Evolutionary conservation across 73 alveolate species (phyloP), one percentile per base, ranked within the genome.

Genomic region (Paramecium sonneborni): DNA sequence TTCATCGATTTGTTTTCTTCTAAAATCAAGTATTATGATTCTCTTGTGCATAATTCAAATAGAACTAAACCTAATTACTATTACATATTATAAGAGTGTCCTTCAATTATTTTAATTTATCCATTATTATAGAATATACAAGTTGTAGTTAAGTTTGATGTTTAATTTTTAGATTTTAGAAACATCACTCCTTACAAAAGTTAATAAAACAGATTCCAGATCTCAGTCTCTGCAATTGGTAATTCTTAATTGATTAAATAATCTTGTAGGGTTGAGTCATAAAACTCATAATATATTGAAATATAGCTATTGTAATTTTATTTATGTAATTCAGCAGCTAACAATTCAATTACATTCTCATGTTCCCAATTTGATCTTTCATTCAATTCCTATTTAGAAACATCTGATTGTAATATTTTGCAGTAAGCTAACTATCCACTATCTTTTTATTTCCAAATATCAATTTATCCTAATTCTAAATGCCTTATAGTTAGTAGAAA

Each of bases 311-410:
- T 39, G 26, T 34, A 2, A 10, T 79, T 41, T 20, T 32, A 41
- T 41, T 79, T 79, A 11, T 43, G 74, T 79, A 79, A 34, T 12
- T 79, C 90, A 11, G 90, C 90, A 37, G 76, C 90, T 44, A 79
- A 18, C 41, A 79, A 20, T 44, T 79, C 90, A 10, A 79, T 24
- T n/a, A 79, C 90, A 79, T 79, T 41, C 32, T 79, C 90, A 44
- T 79, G 69, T 20, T 79, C 41, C 90, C 90, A 79, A 43, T 38
- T 24, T 1, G 90, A 79, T 79, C 90, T 79, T 23, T 23, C 76
- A 79, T 79, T 21, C 24, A 79, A 39, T 79, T 41, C 21, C 15
- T 79, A n/a, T 44, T 41, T 41, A 1, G 90, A 39, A 43, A 30
- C 14, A 24, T 79, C 55, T 24, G 34, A 38, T 11, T 39, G 52